phyloP scores from a whole-genome alignment of 345 rosid species.

The Linum tenue region DNA sequence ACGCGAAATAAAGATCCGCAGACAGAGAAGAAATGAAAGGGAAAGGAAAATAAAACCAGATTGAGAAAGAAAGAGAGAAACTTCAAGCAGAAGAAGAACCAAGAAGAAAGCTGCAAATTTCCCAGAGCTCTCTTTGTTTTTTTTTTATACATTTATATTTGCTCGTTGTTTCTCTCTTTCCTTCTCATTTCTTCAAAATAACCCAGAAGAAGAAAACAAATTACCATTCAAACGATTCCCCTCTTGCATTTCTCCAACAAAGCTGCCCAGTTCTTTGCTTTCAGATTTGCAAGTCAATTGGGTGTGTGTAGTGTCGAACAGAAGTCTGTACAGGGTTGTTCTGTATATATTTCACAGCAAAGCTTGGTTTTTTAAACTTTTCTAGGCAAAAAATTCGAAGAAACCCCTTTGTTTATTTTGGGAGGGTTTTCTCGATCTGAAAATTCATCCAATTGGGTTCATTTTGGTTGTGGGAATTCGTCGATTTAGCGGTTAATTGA shows the following conservation, averaged over 20 bases:
- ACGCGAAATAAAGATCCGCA: constrained; percentile 7
- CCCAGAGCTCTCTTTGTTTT: not conserved
- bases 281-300: not conserved
- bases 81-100: constrained; percentile 5
- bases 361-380: too few relatives aligned
- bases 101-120: not conserved
- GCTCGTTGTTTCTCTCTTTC: constrained; percentile 3
- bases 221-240: not conserved
- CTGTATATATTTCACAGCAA: too few relatives aligned
- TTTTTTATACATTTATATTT: not conserved
- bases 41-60: not conserved
- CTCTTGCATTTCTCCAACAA: not conserved
- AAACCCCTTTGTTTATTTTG: not conserved
- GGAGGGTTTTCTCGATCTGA: not conserved
- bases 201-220: not conserved
- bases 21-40: not conserved
- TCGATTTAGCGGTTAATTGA: constrained; percentile 7
- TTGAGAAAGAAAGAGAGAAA: not conserved
- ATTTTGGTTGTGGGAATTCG: not conserved
- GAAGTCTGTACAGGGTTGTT: not conserved
- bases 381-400: not conserved
- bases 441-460: not conserved
- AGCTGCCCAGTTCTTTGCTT: not conserved
- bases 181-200: not conserved
- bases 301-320: not conserved